A percentile compares a stretch with the other conserved stretches of the same genome.
These are phyloP conservation scores for Fusarium anthophilum DNA, from an alignment of 2,329 filamentous ascomycete species.

Conservation along the genomic window DNA sequence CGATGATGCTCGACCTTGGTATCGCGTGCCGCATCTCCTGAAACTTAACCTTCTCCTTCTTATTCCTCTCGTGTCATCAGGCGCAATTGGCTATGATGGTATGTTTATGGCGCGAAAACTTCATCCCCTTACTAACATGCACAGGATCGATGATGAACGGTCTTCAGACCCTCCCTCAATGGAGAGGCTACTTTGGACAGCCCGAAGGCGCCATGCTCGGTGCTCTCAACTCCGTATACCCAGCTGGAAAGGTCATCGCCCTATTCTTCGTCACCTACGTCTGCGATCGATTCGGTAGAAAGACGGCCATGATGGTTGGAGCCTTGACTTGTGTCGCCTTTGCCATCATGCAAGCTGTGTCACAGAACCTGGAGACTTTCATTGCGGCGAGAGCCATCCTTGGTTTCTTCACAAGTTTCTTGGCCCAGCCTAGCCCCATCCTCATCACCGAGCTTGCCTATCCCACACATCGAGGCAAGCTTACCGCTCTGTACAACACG, in stretches of 20 bases:
- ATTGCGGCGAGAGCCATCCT: slow-evolving; percentile 46
- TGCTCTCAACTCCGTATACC: slow-evolving; percentile 50
- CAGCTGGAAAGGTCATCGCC: slow-evolving; percentile 51
- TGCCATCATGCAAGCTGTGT: slow-evolving; percentile 46
- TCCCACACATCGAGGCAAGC: slow-evolving; percentile 47
- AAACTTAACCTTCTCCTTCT: slow-evolving; percentile 55
- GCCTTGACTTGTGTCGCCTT: slow-evolving; percentile 44
- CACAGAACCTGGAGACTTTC: slow-evolving; percentile 42
- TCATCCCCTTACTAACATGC: neutral
- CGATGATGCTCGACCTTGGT: slow-evolving; percentile 53
- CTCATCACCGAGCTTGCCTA: slow-evolving; percentile 49
- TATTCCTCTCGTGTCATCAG: slow-evolving; percentile 54
- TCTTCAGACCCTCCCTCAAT: slow-evolving; percentile 52
- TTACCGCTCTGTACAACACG: slow-evolving; percentile 48
- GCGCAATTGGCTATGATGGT: slow-evolving; percentile 57
- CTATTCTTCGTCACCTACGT: slow-evolving; percentile 49
- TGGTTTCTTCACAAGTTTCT: slow-evolving; percentile 45
- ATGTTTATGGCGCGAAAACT: neutral
- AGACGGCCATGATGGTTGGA: slow-evolving; percentile 49
- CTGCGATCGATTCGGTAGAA: slow-evolving; percentile 53
- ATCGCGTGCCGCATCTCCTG: slow-evolving; percentile 52
- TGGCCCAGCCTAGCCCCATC: slow-evolving; percentile 46
- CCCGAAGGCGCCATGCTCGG: slow-evolving; percentile 50
- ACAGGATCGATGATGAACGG: slow-evolving; percentile 56
- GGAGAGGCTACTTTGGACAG: slow-evolving; percentile 53